phyloP scores from a whole-genome alignment of 2,329 filamentous ascomycete species.

The Stemphylium beticola region DNA sequence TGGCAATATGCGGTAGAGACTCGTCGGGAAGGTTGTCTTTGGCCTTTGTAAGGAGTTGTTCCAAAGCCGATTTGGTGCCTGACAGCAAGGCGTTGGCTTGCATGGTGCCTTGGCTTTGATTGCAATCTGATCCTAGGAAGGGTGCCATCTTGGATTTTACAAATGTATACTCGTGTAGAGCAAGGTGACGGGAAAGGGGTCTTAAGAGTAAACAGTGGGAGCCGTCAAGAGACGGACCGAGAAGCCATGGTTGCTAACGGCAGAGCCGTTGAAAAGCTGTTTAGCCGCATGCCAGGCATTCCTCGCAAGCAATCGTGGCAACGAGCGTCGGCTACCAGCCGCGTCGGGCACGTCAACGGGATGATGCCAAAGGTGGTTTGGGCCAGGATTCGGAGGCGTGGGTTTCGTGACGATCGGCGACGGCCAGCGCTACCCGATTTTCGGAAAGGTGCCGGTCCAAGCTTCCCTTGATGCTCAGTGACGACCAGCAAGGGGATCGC shows the following conservation, averaged over 20 bases:
- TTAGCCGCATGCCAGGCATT: slow-evolving; percentile 28
- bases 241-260: slow-evolving; percentile 14
- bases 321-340: slow-evolving; percentile 18
- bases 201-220: slow-evolving; percentile 3
- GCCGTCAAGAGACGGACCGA: slow-evolving; percentile 10
- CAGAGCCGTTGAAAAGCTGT: slow-evolving; percentile 16
- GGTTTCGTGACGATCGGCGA: slow-evolving; percentile 16
- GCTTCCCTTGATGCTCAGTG: slow-evolving; percentile 3
- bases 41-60: slow-evolving; percentile 40
- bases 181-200: slow-evolving; percentile 5
- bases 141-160: slow-evolving; percentile 31
- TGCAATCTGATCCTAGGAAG: slow-evolving; percentile 30
- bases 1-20: slow-evolving; percentile 37
- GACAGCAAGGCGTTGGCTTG: slow-evolving; percentile 38
- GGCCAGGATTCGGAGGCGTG: slow-evolving; percentile 2
- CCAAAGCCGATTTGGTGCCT: slow-evolving; percentile 43
- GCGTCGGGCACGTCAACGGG: slow-evolving; percentile 17
- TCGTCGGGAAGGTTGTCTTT: slow-evolving; percentile 45
- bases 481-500: slow-evolving; percentile 1
- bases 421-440: slow-evolving; percentile 7
- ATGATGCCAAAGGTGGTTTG: slow-evolving; percentile 6
- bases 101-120: slow-evolving; percentile 15
- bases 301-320: slow-evolving; percentile 17
- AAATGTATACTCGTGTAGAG: not conserved
- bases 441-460: slow-evolving; percentile 6